phyloP scores from a whole-genome alignment of 305 asterid genomes.

The Fraxinus angustifolia region DNA sequence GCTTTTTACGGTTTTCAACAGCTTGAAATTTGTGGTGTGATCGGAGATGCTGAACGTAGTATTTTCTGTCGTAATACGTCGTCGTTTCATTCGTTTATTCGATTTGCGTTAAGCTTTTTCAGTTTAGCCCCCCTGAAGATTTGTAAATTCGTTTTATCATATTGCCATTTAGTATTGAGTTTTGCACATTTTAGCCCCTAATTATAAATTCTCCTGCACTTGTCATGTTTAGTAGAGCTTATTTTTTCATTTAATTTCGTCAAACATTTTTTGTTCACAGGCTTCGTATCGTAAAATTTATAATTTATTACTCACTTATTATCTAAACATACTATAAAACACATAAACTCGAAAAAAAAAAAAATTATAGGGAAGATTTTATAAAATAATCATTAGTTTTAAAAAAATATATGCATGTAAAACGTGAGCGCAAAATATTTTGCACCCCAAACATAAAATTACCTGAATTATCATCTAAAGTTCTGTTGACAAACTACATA shows the following conservation, averaged over 20 bases:
- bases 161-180: not conserved
- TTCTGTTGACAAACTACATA: not conserved
- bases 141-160: not conserved
- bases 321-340: not conserved
- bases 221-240: not conserved
- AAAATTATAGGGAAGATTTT: not conserved
- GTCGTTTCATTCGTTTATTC: not conserved
- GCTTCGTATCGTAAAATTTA: not conserved
- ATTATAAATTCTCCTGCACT: not conserved
- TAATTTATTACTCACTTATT: not conserved
- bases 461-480: not conserved
- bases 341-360: not conserved
- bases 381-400: not conserved
- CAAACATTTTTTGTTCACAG: not conserved
- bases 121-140: not conserved
- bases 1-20: conserved; percentile 31
- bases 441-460: not conserved
- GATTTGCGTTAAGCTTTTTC: not conserved
- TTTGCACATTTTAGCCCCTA: not conserved
- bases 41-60: not conserved
- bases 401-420: not conserved
- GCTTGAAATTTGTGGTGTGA: not conserved
- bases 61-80: not conserved
- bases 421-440: not conserved
- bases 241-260: not conserved